Evolutionary conservation across 2,329 filamentous ascomycete genomes (phyloP).

Genomic region (Fusarium mexicanum): DNA sequence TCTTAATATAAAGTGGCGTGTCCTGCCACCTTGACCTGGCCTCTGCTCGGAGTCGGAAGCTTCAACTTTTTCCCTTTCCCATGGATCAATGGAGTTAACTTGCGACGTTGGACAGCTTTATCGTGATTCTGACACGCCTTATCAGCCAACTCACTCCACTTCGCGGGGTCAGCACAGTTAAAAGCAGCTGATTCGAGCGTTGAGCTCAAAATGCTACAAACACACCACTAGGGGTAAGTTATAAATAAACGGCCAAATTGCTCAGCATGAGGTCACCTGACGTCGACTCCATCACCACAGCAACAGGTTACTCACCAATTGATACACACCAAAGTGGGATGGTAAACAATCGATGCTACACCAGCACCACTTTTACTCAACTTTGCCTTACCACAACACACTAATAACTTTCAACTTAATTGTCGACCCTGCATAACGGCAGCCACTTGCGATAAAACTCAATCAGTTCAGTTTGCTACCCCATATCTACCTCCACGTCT

Average conservation of each 20-base stretch:
- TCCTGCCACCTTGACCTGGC: constrained; percentile 16
- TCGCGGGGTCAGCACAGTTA: constrained; percentile 36
- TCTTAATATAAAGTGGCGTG: constrained; percentile 34
- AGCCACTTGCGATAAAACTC: constrained; percentile 4
- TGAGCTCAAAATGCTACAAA: neutral
- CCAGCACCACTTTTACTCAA: constrained; percentile 22
- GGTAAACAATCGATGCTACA: constrained; percentile 39
- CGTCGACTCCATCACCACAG: neutral
- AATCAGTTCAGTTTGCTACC: neutral
- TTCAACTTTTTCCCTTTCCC: constrained; percentile 19
- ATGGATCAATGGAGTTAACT: constrained; percentile 20
- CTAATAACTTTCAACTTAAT: constrained; percentile 26
- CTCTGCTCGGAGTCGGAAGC: constrained; percentile 30
- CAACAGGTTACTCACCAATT: constrained; percentile 2
- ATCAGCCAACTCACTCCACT: constrained; percentile 31
- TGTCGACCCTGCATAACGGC: constrained; percentile 7
- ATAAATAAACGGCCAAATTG: neutral
- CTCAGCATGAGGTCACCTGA: constrained; percentile 35
- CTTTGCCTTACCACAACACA: constrained; percentile 17
- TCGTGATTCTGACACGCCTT: constrained; percentile 28
- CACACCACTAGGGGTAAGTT: constrained; percentile 22
- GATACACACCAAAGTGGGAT: constrained; percentile 27
- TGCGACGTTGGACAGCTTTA: constrained; percentile 37
- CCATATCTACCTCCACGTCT: neutral
- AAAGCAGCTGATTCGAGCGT: constrained; percentile 26